Evolutionary conservation across 495 filamentous ascomycete species (phyloP).

Genomic region (Stereocaulon alpinum): DNA sequence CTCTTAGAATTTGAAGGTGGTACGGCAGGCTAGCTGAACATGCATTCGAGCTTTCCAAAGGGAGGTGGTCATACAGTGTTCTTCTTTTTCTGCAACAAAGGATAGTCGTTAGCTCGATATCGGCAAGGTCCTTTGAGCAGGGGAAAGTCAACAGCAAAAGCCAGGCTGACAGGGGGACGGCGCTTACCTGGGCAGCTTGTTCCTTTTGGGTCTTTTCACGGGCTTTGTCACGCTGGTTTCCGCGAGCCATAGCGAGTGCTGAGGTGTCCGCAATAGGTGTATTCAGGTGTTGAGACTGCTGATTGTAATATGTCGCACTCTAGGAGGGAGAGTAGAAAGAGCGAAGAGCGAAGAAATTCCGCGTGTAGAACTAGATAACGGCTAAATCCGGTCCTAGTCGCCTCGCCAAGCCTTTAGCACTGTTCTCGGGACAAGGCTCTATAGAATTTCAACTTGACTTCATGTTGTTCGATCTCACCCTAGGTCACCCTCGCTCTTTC

Average conservation of each 20-base stretch:
- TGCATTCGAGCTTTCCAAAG: neutral
- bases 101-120: neutral
- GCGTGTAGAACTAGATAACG: neutral
- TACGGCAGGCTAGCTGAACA: neutral
- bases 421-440: no score
- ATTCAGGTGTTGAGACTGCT: neutral
- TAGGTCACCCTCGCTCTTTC: neutral
- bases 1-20: neutral
- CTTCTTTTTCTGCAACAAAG: constrained; percentile 47
- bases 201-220: constrained; percentile 31
- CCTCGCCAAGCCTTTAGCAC: no score
- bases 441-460: no score
- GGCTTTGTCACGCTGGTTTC: constrained; percentile 86
- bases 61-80: constrained; percentile 33
- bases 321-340: neutral
- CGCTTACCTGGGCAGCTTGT: constrained; percentile 1
- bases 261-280: neutral
- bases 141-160: neutral
- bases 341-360: neutral
- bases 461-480: no score
- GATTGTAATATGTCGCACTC: neutral
- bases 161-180: neutral
- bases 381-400: no score
- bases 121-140: neutral
- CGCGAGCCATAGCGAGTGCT: constrained; percentile 58